Percentiles rank a stretch among this genome's conserved stretches.
Evolutionary conservation across 768 basidiomycete genomes (phyloP).

Genomic region (Pulveroboletus sp.): DNA sequence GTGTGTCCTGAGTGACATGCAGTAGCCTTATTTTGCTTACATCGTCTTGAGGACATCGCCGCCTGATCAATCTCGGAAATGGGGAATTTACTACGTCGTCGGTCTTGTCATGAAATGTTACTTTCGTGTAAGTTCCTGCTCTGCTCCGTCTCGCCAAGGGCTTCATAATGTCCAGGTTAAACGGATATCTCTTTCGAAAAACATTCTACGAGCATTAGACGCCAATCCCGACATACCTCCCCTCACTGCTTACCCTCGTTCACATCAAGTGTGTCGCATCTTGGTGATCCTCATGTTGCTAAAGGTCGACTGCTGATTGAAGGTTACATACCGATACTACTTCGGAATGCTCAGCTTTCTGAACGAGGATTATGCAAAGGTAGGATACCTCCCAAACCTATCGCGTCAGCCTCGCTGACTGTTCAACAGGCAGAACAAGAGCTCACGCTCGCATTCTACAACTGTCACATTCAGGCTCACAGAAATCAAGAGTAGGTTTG

Average conservation of each 20-base stretch:
- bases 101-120: constrained; percentile 90
- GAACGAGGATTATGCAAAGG: constrained; percentile 87
- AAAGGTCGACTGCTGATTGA: constrained; percentile 21
- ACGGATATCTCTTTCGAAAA: constrained; percentile 87
- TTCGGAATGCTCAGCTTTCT: constrained; percentile 92
- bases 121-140: constrained; percentile 64
- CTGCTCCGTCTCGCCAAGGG: not conserved
- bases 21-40: not conserved
- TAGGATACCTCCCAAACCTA: constrained; percentile 24
- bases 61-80: constrained; percentile 70
- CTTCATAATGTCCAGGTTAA: constrained; percentile 56
- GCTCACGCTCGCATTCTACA: constrained; percentile 80
- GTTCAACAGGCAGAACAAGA: constrained; percentile 73
- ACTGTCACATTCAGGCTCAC: constrained; percentile 66
- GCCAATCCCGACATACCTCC: constrained; percentile 84
- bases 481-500: constrained; percentile 79
- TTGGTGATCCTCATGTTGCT: constrained; percentile 10
- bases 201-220: constrained; percentile 83
- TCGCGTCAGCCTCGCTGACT: not conserved
- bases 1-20: constrained; percentile 9
- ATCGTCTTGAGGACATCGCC: constrained; percentile 52
- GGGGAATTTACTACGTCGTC: constrained; percentile 92
- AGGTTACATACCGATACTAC: constrained; percentile 95
- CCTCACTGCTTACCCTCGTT: constrained; percentile 67
- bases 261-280: constrained; percentile 65